A percentile compares a stretch with the other conserved stretches of the same genome.
These are phyloP conservation scores for Rubroshorea leprosula DNA, from an alignment of 345 rosid species.

Conservation along the genomic window DNA sequence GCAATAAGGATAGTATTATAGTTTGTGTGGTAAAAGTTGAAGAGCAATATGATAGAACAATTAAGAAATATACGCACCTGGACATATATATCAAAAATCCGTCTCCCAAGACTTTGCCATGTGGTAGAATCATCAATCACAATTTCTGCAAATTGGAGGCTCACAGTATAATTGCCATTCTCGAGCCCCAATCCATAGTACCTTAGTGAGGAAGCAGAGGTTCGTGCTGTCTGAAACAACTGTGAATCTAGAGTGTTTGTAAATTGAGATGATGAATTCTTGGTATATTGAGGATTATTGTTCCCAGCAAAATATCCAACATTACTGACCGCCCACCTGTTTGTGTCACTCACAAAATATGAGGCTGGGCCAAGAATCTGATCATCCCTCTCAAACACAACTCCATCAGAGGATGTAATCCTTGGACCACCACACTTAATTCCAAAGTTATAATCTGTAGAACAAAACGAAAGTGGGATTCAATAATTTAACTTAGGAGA, in stretches of 20 bases:
- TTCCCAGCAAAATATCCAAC: conserved; percentile 33
- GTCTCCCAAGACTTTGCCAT: conserved; percentile 46
- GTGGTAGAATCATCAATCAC: conserved; percentile 15
- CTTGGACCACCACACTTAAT: conserved; percentile 66
- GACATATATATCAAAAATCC: conserved; percentile 46
- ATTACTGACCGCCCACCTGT: conserved; percentile 50
- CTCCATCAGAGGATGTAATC: conserved; percentile 32
- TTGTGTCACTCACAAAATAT: too few species aligned
- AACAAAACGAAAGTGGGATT: neutral
- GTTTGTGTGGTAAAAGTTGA: too few species aligned
- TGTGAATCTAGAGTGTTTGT: conserved; percentile 32
- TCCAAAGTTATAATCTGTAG: conserved; percentile 51
- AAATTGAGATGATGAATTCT: too few species aligned
- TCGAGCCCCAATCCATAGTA: too few species aligned
- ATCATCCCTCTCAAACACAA: too few species aligned
- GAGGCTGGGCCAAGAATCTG: too few species aligned
- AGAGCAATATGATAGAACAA: too few species aligned
- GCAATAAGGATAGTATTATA: too few species aligned
- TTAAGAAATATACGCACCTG: conserved; percentile 28
- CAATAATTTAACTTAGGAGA: too few species aligned
- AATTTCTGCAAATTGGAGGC: conserved; percentile 44
- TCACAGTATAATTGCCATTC: too few species aligned
- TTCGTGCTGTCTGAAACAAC: conserved; percentile 51
- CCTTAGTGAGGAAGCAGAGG: too few species aligned
- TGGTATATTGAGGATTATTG: too few species aligned